Conservation (phyloP, 768 basidiomycete genomes). For the Tremella mesenterica region DNA sequence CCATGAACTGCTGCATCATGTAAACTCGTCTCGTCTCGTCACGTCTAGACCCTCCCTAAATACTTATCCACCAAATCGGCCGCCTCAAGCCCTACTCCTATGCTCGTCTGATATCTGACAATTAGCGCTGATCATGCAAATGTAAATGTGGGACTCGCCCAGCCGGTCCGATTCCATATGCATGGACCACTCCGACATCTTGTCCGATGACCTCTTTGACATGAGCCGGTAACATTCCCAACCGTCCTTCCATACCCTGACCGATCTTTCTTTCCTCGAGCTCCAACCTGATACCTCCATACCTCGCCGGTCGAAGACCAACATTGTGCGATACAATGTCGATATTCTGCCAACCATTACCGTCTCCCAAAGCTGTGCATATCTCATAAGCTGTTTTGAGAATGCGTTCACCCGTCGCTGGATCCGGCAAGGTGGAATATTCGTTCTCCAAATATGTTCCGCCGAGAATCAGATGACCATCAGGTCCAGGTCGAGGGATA, state of each 20-base stretch:
- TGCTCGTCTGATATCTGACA: slow-evolving; percentile 35
- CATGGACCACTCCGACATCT: slow-evolving; percentile 50
- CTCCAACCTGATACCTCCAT: slow-evolving; percentile 56
- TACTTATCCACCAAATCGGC: slow-evolving; percentile 12
- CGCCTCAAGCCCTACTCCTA: slow-evolving; percentile 40
- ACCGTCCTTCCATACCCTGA: slow-evolving; percentile 2
- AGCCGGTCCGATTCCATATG: slow-evolving; percentile 54
- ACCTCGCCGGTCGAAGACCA: slow-evolving; percentile 54
- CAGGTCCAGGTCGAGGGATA: slow-evolving; percentile 53
- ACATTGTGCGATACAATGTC: slow-evolving; percentile 54
- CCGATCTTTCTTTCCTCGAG: slow-evolving; percentile 45
- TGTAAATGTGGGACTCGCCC: slow-evolving; percentile 12
- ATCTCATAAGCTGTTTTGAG: slow-evolving; percentile 45
- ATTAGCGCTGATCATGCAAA: neutral
- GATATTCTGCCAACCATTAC: slow-evolving; percentile 45
- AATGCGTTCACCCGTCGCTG: slow-evolving; percentile 48
- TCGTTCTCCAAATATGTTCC: slow-evolving; percentile 51
- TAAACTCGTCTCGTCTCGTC: neutral
- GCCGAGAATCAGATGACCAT: slow-evolving; percentile 52
- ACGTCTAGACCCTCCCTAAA: neutral
- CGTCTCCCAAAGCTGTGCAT: slow-evolving; percentile 45
- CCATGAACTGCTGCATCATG: neutral
- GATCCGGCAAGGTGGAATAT: slow-evolving; percentile 52
- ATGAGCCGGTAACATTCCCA: slow-evolving; percentile 1
- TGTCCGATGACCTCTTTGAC: slow-evolving; percentile 20